These are phyloP conservation scores for Eucalyptus urophylla DNA, from an alignment of 345 rosid species.

Conservation along the genomic window DNA sequence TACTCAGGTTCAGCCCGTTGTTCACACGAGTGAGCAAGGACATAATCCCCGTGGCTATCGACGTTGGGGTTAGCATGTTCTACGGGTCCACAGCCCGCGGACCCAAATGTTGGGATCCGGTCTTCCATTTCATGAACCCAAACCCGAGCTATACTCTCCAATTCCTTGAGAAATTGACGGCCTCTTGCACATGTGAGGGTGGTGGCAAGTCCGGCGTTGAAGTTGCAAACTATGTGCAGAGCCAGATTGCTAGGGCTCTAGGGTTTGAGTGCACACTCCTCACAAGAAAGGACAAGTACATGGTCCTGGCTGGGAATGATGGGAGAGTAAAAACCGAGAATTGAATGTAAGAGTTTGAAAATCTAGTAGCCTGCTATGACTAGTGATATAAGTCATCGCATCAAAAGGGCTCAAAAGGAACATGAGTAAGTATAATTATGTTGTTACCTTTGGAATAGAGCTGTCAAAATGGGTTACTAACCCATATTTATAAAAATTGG, in stretches of 20 bases:
- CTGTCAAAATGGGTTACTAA: too few relatives aligned
- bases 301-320: slow-evolving; percentile 11
- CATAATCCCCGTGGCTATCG: slow-evolving; percentile 6
- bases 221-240: slow-evolving; percentile 8
- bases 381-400: background rate
- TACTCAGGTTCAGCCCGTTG: slow-evolving; percentile 25
- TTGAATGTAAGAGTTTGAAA: background rate
- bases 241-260: background rate
- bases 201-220: slow-evolving; percentile 5
- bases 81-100: slow-evolving; percentile 19
- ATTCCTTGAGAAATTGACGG: background rate
- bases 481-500: too few relatives aligned
- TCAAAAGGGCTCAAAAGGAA: background rate
- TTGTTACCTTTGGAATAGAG: background rate
- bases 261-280: slow-evolving; percentile 10
- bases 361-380: background rate
- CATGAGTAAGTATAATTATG: background rate
- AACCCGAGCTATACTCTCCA: background rate
- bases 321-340: background rate
- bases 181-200: background rate
- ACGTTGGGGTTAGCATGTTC: slow-evolving; percentile 5
- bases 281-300: slow-evolving; percentile 14
- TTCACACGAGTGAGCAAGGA: slow-evolving; percentile 18
- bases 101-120: slow-evolving; percentile 11
- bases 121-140: slow-evolving; percentile 13